phyloP scores from a whole-genome alignment of 257 asterid genomes.

The Galeopsis tetrahit region DNA sequence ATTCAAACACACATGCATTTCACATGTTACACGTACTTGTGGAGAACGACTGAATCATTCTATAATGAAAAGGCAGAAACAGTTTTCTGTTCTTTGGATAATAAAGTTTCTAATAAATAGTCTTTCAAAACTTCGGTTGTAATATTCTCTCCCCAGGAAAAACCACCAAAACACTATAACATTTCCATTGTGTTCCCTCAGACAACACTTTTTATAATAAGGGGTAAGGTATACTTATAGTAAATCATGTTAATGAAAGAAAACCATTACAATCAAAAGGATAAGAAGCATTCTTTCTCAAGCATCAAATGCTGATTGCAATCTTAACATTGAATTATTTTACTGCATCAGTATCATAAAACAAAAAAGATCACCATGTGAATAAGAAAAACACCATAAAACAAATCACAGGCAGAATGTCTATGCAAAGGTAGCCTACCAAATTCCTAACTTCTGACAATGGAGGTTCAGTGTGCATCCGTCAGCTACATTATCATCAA shows the following conservation, averaged over 20 bases:
- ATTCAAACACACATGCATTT: neutral
- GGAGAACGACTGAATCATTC: neutral
- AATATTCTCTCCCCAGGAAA: neutral
- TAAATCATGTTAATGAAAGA: neutral
- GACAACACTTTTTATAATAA: neutral
- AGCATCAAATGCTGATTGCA: constrained; percentile 22
- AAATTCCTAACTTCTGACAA: constrained; percentile 52
- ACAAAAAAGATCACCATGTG: neutral
- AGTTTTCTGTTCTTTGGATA: neutral
- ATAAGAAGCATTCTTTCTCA: constrained; percentile 1
- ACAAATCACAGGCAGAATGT: constrained; percentile 27
- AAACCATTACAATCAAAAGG: constrained; percentile 6
- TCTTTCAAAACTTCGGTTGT: neutral
- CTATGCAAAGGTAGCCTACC: constrained; percentile 53
- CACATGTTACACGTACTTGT: neutral
- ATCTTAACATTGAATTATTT: neutral
- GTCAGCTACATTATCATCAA: constrained; percentile 63
- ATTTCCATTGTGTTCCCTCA: neutral
- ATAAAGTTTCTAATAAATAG: neutral
- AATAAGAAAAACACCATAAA: constrained; percentile 26
- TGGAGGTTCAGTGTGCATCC: constrained; percentile 55
- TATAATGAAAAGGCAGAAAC: neutral
- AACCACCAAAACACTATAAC: neutral
- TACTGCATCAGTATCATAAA: constrained; percentile 20
- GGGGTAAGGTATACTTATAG: neutral